phyloP scores from a whole-genome alignment of 2,329 filamentous ascomycete species.

The Dothiorella sarmentorum region DNA sequence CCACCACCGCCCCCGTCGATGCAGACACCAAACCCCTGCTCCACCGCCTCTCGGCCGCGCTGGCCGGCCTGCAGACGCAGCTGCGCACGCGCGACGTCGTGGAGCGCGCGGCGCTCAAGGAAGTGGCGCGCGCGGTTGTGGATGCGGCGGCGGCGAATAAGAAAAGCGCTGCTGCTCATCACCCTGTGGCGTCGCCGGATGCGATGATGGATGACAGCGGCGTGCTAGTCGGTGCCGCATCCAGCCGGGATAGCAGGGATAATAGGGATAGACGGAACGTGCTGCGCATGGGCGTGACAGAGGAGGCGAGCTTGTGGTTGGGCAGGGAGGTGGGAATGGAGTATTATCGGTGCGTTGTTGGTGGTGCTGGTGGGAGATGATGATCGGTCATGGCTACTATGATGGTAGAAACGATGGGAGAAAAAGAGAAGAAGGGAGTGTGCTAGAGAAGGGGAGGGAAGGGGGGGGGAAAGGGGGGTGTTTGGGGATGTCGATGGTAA shows the following conservation, averaged over 20 bases:
- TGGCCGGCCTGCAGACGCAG: conserved; percentile 40
- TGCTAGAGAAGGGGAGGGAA: too few relatives aligned
- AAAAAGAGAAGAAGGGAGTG: too few relatives aligned
- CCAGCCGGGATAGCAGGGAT: too few relatives aligned
- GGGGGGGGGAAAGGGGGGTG: too few relatives aligned
- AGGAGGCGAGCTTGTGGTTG: conserved; percentile 55
- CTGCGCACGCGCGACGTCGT: conserved; percentile 45
- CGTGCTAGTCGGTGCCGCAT: not conserved
- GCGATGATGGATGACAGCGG: not conserved
- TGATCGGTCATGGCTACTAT: not conserved
- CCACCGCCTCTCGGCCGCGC: conserved; percentile 33
- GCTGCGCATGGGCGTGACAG: conserved; percentile 5
- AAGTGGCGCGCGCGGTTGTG: conserved; percentile 63
- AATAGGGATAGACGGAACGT: not conserved
- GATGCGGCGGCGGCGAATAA: not conserved
- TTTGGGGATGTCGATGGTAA: too few relatives aligned
- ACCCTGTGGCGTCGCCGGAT: not conserved
- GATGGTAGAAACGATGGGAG: not conserved
- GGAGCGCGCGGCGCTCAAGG: conserved; percentile 68
- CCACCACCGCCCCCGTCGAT: not conserved
- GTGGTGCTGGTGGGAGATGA: conserved; percentile 35
- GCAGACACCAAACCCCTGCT: conserved; percentile 22
- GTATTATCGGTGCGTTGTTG: conserved; percentile 66
- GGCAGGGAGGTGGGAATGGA: conserved; percentile 66
- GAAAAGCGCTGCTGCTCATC: not conserved